Base-by-base conservation (phyloP, 345 rosid genomes). In the Geranium rotundifolium region DNA sequence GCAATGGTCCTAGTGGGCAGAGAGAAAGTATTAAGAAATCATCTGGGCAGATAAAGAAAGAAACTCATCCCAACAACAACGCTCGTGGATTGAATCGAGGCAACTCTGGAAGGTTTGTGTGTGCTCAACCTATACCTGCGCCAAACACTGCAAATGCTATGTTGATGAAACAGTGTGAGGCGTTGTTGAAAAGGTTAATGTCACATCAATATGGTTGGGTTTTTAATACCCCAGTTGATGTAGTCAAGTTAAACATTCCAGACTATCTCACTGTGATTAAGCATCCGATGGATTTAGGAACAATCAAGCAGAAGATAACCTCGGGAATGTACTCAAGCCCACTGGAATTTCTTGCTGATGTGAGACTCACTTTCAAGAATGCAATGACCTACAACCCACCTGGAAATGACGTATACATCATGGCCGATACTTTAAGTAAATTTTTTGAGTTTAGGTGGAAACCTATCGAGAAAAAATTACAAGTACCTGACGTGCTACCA, bases 321-420 rank as follows among this genome's bases (percentile, higher is more conserved):
- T 74, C 87, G 5, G 85, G 88, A 68, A 64, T 71, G 15, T 92
- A 92, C 75, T 77, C 90, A 57, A 86, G 85, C 73, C 97, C 91
- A 1, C 65, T 73, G 73, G 97, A 75, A 65, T 87, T 92, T 76
- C 81, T 75, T 68, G 79, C 82, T 72, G 99, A 93, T 69, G 95
- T 88, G 70, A 84, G 90, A 67, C 91, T 90, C 49, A 82, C 96
- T 17, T 87, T 93, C 68, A 71, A 80, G 66, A 90, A 93, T 79
- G 89, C 99, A 64, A 82, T 80, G 95, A 90, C 85, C 52, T 93
- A 93, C 71, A 93, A 93, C 67, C 96, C 96, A 9, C 87, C 97
- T 19, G 90, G 88, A 39, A 86, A 93, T 70, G 87, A 93, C 65
- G 80, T 86, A 59, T 87, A 90, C 71, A 13, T 75, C 57, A 90